A percentile compares a stretch with the other conserved stretches of the same genome.
Evolutionary conservation across 495 filamentous ascomycete genomes (phyloP).

Genomic region (Hypoxylon cercidicola): DNA sequence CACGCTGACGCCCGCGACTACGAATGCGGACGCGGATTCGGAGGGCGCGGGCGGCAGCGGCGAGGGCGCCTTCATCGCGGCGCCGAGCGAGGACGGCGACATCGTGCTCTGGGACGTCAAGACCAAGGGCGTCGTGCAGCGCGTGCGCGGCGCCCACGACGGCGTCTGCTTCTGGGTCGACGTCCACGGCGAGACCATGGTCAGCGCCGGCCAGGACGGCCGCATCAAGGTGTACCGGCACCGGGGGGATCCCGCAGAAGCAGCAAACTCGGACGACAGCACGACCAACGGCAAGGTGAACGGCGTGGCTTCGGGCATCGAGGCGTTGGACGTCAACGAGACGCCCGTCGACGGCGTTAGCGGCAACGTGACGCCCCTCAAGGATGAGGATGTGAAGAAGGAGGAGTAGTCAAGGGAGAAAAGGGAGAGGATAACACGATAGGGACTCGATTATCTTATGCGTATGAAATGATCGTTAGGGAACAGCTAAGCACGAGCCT

Average conservation of each 20-base stretch:
- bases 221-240: constrained; percentile 55
- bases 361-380: constrained; percentile 32
- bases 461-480: no score
- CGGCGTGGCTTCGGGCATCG: constrained; percentile 7
- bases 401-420: constrained; percentile 30
- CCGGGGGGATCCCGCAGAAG: constrained; percentile 14
- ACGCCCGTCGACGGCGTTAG: background rate
- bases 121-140: constrained; percentile 83
- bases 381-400: constrained; percentile 46
- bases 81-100: constrained; percentile 86
- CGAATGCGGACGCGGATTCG: constrained; percentile 83
- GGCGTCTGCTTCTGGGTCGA: constrained; percentile 90
- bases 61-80: constrained; percentile 69
- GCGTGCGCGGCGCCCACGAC: constrained; percentile 71
- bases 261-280: background rate
- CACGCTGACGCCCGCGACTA: constrained; percentile 66
- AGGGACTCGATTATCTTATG: no score
- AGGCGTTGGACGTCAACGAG: constrained; percentile 4
- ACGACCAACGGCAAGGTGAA: background rate
- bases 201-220: constrained; percentile 57
- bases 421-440: background rate
- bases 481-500: background rate
- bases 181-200: constrained; percentile 56
- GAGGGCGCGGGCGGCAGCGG: background rate
- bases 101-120: constrained; percentile 91